Base-by-base conservation (phyloP, 768 basidiomycete genomes). In the Psilocybe cyanescens region DNA sequence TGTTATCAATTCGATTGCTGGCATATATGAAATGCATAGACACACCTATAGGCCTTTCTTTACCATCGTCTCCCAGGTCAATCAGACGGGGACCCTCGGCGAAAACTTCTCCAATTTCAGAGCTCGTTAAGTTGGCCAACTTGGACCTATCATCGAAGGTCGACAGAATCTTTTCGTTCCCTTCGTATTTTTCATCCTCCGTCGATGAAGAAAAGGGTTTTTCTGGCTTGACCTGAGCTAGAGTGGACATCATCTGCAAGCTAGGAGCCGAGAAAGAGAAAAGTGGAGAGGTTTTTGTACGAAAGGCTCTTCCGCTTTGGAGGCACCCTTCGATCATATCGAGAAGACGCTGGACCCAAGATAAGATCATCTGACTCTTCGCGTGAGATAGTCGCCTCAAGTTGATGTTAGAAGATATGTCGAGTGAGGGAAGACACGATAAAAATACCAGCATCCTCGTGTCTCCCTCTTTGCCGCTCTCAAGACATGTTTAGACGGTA, bases 11-110 rank as follows among this genome's bases (percentile, higher is more conserved):
- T 8, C n/a, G 28, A n/a, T 9, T 14, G 12, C 2, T 35, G 4
- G 8, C 28, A 7, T 29, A 8, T 39, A 31, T 28, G 12, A 37
- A 17, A 49, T 4, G 17, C 3, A 45, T n/a, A 12, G 14, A 33
- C 60, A 30, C 46, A 75, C 74, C 71, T 46, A 78, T 79, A 33
- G 78, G 77, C 14, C 77, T 62, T 62, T 79, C 77, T 53, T 77
- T 73, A 9, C 78, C 78, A n/a, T 74, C 68, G 0, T 64, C 67
- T 31, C 73, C 76, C 14, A 78, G 60, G 56, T 79, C 78, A 51
- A 78, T 75, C 2, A 70, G 46, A 37, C 72, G 70, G 11, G 68
- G 68, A 4, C 68, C 72, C 16, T 72, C 70, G 5, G 66, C 65
- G 59, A 68, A 62, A 2, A 62, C 61, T 48, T 62, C 61, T 1